These are phyloP conservation scores for Cryptococcus neoformans DNA, from an alignment of 1,284 basidiomycete genomes.

Conservation along the genomic window DNA sequence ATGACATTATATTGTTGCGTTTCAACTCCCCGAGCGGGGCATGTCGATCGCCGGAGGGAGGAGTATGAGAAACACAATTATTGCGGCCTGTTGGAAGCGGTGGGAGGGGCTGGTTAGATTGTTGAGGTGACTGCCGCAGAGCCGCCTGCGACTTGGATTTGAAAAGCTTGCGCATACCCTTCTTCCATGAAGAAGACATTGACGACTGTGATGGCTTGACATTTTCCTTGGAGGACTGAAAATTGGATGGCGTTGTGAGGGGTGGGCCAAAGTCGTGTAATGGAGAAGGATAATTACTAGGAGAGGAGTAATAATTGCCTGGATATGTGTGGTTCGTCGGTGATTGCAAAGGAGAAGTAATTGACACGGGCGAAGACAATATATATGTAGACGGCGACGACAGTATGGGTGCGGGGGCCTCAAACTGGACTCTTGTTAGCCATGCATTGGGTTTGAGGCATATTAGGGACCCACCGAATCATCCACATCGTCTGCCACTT, in stretches of 20 bases:
- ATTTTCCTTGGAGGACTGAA: neutral
- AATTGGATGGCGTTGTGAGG: neutral
- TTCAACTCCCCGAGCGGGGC: conserved; percentile 22
- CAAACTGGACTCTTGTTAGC: conserved; percentile 16
- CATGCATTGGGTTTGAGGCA: neutral
- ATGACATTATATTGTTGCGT: conserved; percentile 6
- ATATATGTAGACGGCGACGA: conserved; percentile 25
- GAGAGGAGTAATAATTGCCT: conserved; percentile 7
- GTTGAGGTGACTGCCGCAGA: conserved; percentile 19
- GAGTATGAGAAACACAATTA: neutral
- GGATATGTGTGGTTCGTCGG: neutral
- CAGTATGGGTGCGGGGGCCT: conserved; percentile 23
- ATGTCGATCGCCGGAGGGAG: neutral
- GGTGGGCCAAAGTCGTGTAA: conserved; percentile 6
- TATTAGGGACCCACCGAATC: conserved; percentile 17
- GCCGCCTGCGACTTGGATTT: conserved; percentile 35
- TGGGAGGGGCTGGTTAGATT: conserved; percentile 19
- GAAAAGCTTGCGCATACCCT: conserved; percentile 41
- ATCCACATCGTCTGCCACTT: conserved; percentile 14
- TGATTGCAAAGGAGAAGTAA: conserved; percentile 7
- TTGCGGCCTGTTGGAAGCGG: conserved; percentile 18
- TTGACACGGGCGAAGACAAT: conserved; percentile 18
- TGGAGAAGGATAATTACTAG: conserved; percentile 14
- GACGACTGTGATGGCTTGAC: too few relatives aligned
- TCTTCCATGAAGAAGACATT: conserved; percentile 30